Conservation (phyloP, 2,329 filamentous ascomycete genomes). For the Colletotrichum siamense region DNA sequence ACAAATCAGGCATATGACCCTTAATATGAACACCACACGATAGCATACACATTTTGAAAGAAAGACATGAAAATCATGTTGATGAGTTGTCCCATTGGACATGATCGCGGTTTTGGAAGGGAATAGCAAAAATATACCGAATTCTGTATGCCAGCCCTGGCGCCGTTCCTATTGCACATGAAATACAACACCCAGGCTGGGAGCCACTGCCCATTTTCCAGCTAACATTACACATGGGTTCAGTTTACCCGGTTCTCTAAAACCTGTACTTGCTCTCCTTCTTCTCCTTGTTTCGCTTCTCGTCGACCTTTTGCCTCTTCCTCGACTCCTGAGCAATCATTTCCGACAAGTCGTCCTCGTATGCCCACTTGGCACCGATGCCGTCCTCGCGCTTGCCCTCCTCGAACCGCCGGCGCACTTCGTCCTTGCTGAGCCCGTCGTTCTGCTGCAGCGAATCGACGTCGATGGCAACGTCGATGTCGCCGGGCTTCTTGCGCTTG, state of each 20-base stretch:
- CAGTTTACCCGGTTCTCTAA: slow-evolving; percentile 28
- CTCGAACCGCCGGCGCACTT: slow-evolving; percentile 82
- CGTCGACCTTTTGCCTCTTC: slow-evolving; percentile 88
- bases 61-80: neutral
- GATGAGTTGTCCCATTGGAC: neutral
- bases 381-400: slow-evolving; percentile 70
- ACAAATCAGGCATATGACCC: neutral
- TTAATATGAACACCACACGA: neutral
- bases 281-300: slow-evolving; percentile 75
- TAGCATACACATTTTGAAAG: neutral
- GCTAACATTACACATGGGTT: slow-evolving; percentile 10
- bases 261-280: slow-evolving; percentile 58
- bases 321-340: slow-evolving; percentile 95
- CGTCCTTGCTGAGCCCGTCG: slow-evolving; percentile 84
- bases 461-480: slow-evolving; percentile 92
- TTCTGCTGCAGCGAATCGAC: slow-evolving; percentile 77
- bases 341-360: slow-evolving; percentile 88
- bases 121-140: neutral
- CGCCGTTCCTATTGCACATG: slow-evolving; percentile 12
- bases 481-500: slow-evolving; percentile 95
- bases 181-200: neutral
- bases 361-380: slow-evolving; percentile 70
- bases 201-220: neutral
- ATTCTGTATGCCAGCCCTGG: neutral
- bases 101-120: neutral